Evolutionary conservation across 2,329 filamentous ascomycete genomes (phyloP).

Genomic region (Zymoseptoria crescenta): DNA sequence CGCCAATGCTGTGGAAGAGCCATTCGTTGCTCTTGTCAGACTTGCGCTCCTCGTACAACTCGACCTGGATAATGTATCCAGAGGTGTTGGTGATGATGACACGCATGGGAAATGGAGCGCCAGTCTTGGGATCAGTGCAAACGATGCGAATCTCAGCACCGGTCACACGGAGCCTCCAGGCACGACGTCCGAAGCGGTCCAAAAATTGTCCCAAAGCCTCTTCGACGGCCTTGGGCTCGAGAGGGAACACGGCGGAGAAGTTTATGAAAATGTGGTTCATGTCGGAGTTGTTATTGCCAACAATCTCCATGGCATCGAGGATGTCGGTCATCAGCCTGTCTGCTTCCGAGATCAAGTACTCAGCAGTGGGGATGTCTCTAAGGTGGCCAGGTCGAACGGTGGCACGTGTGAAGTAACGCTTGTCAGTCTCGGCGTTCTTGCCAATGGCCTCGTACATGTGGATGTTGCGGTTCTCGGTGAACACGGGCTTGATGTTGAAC

Average conservation of each 20-base stretch:
- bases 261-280: slow-evolving; percentile 99
- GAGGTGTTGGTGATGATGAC: slow-evolving; percentile 98
- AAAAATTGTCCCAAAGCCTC: slow-evolving; percentile 90
- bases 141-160: slow-evolving; percentile 98
- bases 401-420: slow-evolving; percentile 96
- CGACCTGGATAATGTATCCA: slow-evolving; percentile 93
- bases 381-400: slow-evolving; percentile 90
- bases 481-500: slow-evolving; percentile 97
- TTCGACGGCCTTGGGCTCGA: slow-evolving; percentile 83
- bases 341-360: slow-evolving; percentile 96
- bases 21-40: slow-evolving; percentile 90
- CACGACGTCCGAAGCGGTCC: slow-evolving; percentile 88
- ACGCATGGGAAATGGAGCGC: slow-evolving; percentile 81
- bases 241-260: slow-evolving; percentile 93
- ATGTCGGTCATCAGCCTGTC: slow-evolving; percentile 97
- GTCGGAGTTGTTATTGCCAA: slow-evolving; percentile 98
- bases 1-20: slow-evolving; percentile 97
- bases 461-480: slow-evolving; percentile 98
- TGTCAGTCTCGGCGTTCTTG: slow-evolving; percentile 90
- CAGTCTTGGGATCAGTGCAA: slow-evolving; percentile 81
- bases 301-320: slow-evolving; percentile 93
- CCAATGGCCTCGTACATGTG: slow-evolving; percentile 97
- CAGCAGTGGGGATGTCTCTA: slow-evolving; percentile 93
- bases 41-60: slow-evolving; percentile 96
- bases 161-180: slow-evolving; percentile 92